Evolutionary conservation across 2,329 filamentous ascomycete genomes (phyloP).

Genomic region (Emergomyces pasteurianus): DNA sequence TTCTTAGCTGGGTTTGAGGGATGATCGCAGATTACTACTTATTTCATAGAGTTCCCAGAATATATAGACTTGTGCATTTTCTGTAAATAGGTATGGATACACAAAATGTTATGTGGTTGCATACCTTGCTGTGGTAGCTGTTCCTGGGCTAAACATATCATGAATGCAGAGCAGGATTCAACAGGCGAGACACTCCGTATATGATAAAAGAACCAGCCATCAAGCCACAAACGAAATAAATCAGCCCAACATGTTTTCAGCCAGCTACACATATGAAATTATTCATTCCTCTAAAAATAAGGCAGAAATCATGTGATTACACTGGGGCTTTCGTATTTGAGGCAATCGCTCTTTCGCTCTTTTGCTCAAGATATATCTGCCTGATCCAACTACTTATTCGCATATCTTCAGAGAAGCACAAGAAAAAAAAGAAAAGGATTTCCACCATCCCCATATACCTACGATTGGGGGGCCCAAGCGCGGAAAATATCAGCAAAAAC

Average conservation of each 20-base stretch:
- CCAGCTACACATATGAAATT: not conserved
- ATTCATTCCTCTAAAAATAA: not conserved
- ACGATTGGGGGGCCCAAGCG: too few species aligned
- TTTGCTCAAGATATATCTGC: too few species aligned
- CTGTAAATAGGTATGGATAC: not conserved
- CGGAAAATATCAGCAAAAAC: too few species aligned
- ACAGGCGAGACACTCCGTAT: too few species aligned
- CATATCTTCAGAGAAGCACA: too few species aligned
- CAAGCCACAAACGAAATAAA: not conserved
- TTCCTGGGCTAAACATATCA: not conserved
- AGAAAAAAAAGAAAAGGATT: too few species aligned
- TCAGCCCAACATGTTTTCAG: not conserved
- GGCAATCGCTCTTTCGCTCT: too few species aligned
- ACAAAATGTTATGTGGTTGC: not conserved
- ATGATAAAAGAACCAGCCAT: not conserved
- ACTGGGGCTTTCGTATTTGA: not conserved
- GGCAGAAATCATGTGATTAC: not conserved
- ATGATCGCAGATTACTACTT: not conserved
- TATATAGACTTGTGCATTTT: not conserved
- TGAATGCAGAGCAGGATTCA: not conserved
- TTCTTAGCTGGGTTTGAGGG: slow-evolving; percentile 12
- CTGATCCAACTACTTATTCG: not conserved
- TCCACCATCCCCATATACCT: too few species aligned
- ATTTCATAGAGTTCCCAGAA: not conserved
- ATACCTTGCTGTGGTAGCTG: not conserved